Conservation (phyloP, 2,329 filamentous ascomycete genomes). For the Botryotinia globosa region DNA sequence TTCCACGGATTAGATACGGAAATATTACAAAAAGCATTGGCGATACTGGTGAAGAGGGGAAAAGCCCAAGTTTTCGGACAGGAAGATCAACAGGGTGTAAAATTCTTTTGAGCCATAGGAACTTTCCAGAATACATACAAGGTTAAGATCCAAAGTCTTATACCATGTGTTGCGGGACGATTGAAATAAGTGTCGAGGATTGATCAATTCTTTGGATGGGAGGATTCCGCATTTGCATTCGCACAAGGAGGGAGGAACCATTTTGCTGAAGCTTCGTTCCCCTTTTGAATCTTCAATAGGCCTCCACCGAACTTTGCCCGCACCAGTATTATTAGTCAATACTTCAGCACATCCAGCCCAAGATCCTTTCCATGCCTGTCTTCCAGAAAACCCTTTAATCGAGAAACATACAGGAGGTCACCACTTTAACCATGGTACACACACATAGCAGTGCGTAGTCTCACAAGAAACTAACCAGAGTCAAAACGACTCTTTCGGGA, state of each 20-base stretch:
- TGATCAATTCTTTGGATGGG: neutral
- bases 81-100: conserved; percentile 86
- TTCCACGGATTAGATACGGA: conserved; percentile 87
- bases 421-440: neutral
- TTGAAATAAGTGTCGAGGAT: neutral
- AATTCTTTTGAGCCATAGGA: conserved; percentile 70
- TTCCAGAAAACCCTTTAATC: neutral
- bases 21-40: conserved; percentile 74
- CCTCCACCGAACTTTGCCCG: conserved; percentile 1
- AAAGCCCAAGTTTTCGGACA: conserved; percentile 92
- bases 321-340: neutral
- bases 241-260: neutral
- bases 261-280: neutral
- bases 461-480: conserved; percentile 1
- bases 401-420: neutral
- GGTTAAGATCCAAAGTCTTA: neutral
- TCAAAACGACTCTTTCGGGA: conserved; percentile 6
- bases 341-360: neutral
- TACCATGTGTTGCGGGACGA: neutral
- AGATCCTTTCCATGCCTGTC: neutral
- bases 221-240: neutral
- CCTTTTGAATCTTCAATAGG: neutral
- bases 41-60: conserved; percentile 80
- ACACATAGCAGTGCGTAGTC: conserved; percentile 4
- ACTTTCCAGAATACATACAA: neutral